These are phyloP conservation scores for Cystobasidium pallidum DNA, from an alignment of 1,284 basidiomycete species.

Conservation along the genomic window DNA sequence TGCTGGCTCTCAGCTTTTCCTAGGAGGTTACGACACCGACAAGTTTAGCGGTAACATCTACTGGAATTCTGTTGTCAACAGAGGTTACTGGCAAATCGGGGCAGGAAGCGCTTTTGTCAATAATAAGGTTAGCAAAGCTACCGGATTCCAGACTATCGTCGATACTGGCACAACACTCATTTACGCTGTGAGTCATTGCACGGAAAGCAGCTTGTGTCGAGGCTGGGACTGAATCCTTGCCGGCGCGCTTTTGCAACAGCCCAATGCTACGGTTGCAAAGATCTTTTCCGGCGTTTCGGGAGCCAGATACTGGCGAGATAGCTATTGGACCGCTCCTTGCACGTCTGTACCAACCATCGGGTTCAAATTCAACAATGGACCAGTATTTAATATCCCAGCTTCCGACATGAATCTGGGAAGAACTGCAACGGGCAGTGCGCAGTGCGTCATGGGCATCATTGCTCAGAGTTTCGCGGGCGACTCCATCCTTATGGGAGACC, in stretches of 20 bases:
- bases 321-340: slow-evolving; percentile 58
- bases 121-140: slow-evolving; percentile 47
- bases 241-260: neutral
- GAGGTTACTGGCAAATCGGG: slow-evolving; percentile 56
- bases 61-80: slow-evolving; percentile 56
- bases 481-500: slow-evolving; percentile 43
- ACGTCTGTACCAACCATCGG: slow-evolving; percentile 52
- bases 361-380: slow-evolving; percentile 54
- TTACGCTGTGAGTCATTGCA: slow-evolving; percentile 56
- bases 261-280: slow-evolving; percentile 41
- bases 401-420: slow-evolving; percentile 49
- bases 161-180: slow-evolving; percentile 60
- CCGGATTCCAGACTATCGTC: slow-evolving; percentile 59
- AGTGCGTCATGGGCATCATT: slow-evolving; percentile 53
- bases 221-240: neutral
- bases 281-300: slow-evolving; percentile 62
- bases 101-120: slow-evolving; percentile 51
- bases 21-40: slow-evolving; percentile 63
- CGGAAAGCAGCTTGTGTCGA: neutral
- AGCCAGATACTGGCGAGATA: slow-evolving; percentile 56
- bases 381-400: slow-evolving; percentile 47
- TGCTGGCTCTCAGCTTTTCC: slow-evolving; percentile 62
- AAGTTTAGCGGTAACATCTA: slow-evolving; percentile 59
- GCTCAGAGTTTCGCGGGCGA: slow-evolving; percentile 55
- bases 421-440: slow-evolving; percentile 34